Base-by-base conservation (phyloP, 2,329 filamentous ascomycete genomes). In the Aspergillus texensis region DNA sequence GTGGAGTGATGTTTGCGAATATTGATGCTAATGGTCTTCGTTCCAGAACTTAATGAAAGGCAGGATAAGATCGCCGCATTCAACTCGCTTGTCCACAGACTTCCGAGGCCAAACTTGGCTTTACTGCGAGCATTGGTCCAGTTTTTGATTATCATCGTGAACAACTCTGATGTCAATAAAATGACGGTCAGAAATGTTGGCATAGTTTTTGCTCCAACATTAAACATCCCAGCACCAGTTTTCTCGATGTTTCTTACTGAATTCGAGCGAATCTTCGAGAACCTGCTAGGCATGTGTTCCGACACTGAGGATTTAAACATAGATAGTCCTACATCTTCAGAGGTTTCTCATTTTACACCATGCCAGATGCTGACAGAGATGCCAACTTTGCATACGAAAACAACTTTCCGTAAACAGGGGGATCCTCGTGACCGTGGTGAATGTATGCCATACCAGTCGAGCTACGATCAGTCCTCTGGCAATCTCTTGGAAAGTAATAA, bases 151-250 rank as follows among this genome's bases (percentile, higher is more conserved):
- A 90, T 91, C 72, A 94, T 99, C 71, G 93, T 97, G 74, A 93
- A 95, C 78, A 93, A 97, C 71, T 85, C 93, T 8, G 89, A 92
- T 70, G 83, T 91, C 66, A 99, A 99, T 82, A 98, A 97, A 84
- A 99, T 99, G 95, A 97, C 92, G 12, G 92, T 97, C 59, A 89
- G 94, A 68, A 99, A 99, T 74, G 92, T 99, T 60, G 94, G 95
- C 67, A 98, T 99, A 71, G 94, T 99, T 62, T 99, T 99, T 78
- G 96, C 95, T 19, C 95, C 95, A 0, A 98, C 95, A 0, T 85
- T 99, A 60, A 98, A 98, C 77, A 97, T 99, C 50, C 94, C 95
- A 0, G 93, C 93, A 0, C 94, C 94, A 0, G 90, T 99, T 12
- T 97, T 99, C 76, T 93, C 94, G 4, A 86, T 96, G 77, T 95